A percentile compares a stretch with the other conserved stretches of the same genome.
Evolutionary conservation across 2,329 filamentous ascomycete genomes (phyloP).

Genomic region (Colletotrichum magnum): DNA sequence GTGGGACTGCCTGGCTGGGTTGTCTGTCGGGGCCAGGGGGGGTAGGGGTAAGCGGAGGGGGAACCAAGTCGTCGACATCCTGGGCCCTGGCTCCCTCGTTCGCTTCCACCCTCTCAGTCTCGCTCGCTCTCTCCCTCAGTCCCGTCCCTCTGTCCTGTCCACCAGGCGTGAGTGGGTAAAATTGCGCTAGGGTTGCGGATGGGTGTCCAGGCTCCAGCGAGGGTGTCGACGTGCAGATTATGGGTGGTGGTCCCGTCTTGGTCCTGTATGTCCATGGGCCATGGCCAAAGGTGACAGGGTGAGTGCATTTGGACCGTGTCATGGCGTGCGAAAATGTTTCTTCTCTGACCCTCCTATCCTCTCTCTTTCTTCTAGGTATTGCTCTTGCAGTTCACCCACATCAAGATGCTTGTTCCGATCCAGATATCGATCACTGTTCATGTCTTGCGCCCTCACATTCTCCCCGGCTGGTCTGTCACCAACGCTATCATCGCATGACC

Average conservation of each 20-base stretch:
- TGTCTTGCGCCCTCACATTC: neutral
- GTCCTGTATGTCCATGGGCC: slow-evolving; percentile 9
- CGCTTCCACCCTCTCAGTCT: too few relatives aligned
- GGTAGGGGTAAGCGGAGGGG: neutral
- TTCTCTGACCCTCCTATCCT: slow-evolving; percentile 6
- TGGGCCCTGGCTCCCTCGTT: neutral
- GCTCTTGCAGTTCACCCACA: neutral
- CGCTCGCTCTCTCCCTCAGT: slow-evolving; percentile 1
- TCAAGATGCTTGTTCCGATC: slow-evolving; percentile 21
- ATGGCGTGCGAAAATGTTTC: slow-evolving; percentile 19
- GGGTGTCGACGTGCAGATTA: slow-evolving; percentile 32
- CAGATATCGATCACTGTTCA: slow-evolving; percentile 7
- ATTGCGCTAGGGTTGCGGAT: slow-evolving; percentile 38
- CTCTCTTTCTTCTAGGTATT: neutral
- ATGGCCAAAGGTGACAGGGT: slow-evolving; percentile 3
- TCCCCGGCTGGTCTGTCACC: neutral
- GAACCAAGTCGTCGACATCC: slow-evolving; percentile 14
- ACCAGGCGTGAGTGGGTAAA: slow-evolving; percentile 35
- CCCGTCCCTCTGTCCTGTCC: slow-evolving; percentile 22
- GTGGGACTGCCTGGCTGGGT: slow-evolving; percentile 30
- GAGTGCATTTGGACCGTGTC: slow-evolving; percentile 7
- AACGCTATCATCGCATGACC: slow-evolving; percentile 21
- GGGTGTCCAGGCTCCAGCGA: slow-evolving; percentile 38
- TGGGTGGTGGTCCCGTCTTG: slow-evolving; percentile 17
- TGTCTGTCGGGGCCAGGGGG: neutral